phyloP scores from a whole-genome alignment of 306 rosid genomes.

The Corylus avellana region DNA sequence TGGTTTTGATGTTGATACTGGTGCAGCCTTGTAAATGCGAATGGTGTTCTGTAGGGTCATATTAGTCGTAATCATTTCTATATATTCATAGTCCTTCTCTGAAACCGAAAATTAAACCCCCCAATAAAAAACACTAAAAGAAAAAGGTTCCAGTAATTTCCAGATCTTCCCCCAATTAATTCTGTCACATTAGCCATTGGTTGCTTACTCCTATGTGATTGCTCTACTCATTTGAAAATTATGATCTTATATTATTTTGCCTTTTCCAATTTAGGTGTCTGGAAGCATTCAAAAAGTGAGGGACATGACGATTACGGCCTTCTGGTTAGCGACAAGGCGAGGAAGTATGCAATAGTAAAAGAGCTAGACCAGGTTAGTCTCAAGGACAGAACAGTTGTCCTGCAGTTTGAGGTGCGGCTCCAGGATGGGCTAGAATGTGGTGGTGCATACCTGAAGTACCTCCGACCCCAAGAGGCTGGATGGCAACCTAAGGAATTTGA shows the following conservation, averaged over 20 bases:
- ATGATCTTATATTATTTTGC: not conserved
- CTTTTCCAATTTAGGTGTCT: slow-evolving; percentile 58
- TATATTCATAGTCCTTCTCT: not conserved
- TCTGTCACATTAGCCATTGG: not conserved
- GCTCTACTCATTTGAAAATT: not conserved
- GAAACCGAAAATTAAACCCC: not conserved
- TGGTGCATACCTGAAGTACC: slow-evolving; percentile 93
- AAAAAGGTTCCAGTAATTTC: not conserved
- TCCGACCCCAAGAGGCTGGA: slow-evolving; percentile 84
- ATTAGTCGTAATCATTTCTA: not conserved
- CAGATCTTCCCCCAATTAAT: not conserved
- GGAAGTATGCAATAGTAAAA: slow-evolving; percentile 85
- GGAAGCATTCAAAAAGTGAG: slow-evolving; percentile 92
- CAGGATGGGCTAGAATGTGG: slow-evolving; percentile 98
- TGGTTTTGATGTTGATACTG: no score
- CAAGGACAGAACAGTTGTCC: slow-evolving; percentile 74
- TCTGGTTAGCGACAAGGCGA: slow-evolving; percentile 85
- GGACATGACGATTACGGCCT: slow-evolving; percentile 94
- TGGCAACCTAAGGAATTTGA: slow-evolving; percentile 82
- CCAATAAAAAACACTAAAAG: not conserved
- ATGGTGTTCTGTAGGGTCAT: not conserved
- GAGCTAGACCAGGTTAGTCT: slow-evolving; percentile 64
- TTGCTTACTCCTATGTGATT: not conserved
- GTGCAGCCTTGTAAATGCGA: not conserved
- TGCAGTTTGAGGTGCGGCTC: slow-evolving; percentile 86